These are phyloP conservation scores for Lentinula sp. DNA, from an alignment of 768 basidiomycete genomes.

Conservation along the genomic window DNA sequence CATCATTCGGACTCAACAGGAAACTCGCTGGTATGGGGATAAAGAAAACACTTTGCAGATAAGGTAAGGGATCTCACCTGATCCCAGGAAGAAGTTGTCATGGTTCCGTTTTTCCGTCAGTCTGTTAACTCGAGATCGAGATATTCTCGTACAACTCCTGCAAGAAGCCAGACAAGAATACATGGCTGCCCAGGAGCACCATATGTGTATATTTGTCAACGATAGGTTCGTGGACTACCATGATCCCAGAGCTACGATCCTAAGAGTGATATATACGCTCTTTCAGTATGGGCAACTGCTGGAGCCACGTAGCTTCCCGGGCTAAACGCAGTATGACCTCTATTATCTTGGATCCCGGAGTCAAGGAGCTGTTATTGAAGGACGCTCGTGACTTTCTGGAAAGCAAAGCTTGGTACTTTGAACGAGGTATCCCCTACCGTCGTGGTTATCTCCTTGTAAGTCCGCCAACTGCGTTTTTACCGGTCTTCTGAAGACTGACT, in stretches of 20 bases:
- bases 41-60: slow-evolving; percentile 33
- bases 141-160: slow-evolving; percentile 45
- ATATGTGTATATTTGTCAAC: slow-evolving; percentile 47
- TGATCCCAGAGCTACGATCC: too few species aligned
- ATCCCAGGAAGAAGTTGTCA: neutral
- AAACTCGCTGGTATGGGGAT: slow-evolving; percentile 22
- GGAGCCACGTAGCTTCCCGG: slow-evolving; percentile 50
- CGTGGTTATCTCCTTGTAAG: slow-evolving; percentile 64
- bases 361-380: slow-evolving; percentile 56
- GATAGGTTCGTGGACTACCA: slow-evolving; percentile 16
- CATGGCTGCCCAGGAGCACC: slow-evolving; percentile 42
- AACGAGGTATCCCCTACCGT: slow-evolving; percentile 77
- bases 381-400: slow-evolving; percentile 69
- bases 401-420: slow-evolving; percentile 67
- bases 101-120: slow-evolving; percentile 20
- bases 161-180: slow-evolving; percentile 49
- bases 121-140: slow-evolving; percentile 41
- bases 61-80: slow-evolving; percentile 25
- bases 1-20: slow-evolving; percentile 28
- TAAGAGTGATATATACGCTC: too few species aligned
- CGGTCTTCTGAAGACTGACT: too few species aligned
- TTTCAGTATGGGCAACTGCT: slow-evolving; percentile 26
- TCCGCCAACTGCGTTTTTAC: neutral
- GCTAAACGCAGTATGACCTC: slow-evolving; percentile 63
- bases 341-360: slow-evolving; percentile 65